Base-by-base conservation (phyloP, 78 protist genomes). In the slime mould (Dictyostelium discoideum) region DNA sequence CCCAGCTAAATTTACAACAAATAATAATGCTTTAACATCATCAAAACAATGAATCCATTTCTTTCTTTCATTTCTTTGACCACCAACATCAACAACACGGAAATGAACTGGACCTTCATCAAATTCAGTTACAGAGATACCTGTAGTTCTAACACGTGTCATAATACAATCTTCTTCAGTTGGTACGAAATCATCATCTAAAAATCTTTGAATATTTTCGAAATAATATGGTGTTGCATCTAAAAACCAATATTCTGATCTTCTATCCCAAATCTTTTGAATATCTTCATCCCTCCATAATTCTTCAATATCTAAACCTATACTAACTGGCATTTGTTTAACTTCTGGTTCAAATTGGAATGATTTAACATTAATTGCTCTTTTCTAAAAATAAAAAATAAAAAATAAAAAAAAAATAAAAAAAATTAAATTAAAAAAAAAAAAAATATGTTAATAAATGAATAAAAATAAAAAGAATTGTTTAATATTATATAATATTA, bases 41-140 rank as follows among this genome's bases (percentile, higher is more conserved):
- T 96, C 95, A 76, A 96, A 96, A 67, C 97, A 96, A 54, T 96
- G 94, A 5, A 96, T 84, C 97, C 97, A 96, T 79, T 96, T 96
- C 74, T 92, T 90, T 81, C 97, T 60, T 77, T 96, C 97, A 37
- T 89, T 87, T 76, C 97, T 79, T 63, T 96, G 97, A 42, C 97
- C 97, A 57, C 96, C 97, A 5, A 96, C 97, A 50, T 96, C 97
- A 24, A 96, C 94, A 11, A 96, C 97, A 57, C 96, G 85, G 44
- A 88, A 95, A 42, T 86, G 97, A 24, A 95, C 92, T 16, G 97
- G 97, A 13, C 95, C 95, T 37, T 95, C 97, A 74, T 95, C 92
- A 80, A 96, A 92, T 57, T 96, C 97, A 3, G 97, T 96, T 16
- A 83, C 86, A 3, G 92, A 85, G 18, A 96, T 90, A 80, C 97